A percentile compares a stretch with the other conserved stretches of the same genome.
Evolutionary conservation across 164 flowering plant genomes (phyloP).

Genomic region (Protea cynaroides): DNA sequence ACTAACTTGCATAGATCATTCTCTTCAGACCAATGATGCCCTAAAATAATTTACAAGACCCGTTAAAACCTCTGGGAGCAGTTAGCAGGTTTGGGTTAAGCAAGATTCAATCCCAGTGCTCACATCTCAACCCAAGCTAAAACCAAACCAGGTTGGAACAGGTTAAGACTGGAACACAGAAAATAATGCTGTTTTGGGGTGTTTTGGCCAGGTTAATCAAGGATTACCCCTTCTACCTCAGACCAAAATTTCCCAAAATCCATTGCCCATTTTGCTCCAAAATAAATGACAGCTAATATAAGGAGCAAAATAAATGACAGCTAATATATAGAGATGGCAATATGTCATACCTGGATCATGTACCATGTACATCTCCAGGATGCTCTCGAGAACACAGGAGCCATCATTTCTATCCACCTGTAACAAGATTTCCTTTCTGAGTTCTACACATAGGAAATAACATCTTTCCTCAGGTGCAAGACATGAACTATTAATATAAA

Average conservation of each 20-base stretch:
- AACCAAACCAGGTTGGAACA: too few relatives aligned
- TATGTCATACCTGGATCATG: slow-evolving; percentile 72
- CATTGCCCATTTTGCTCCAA: too few relatives aligned
- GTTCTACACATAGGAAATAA: neutral
- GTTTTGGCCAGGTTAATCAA: too few relatives aligned
- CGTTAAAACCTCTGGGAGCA: too few relatives aligned
- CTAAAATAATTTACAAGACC: too few relatives aligned
- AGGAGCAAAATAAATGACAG: neutral
- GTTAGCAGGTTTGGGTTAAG: too few relatives aligned
- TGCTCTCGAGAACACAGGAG: slow-evolving; percentile 85
- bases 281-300: too few relatives aligned
- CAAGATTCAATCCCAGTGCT: too few relatives aligned
- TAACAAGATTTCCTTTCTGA: slow-evolving; percentile 1
- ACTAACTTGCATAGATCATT: too few relatives aligned
- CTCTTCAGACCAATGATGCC: too few relatives aligned
- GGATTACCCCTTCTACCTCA: neutral
- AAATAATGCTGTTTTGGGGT: neutral
- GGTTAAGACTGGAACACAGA: neutral
- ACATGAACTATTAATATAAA: neutral
- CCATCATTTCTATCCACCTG: slow-evolving; percentile 99
- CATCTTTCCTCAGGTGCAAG: neutral
- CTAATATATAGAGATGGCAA: neutral
- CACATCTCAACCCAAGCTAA: too few relatives aligned
- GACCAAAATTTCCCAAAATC: neutral
- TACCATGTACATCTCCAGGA: slow-evolving; percentile 94